Evolutionary conservation across 306 rosid species (phyloP), one percentile per base, ranked within the genome.

Genomic region (Pterocarpus santalinus): DNA sequence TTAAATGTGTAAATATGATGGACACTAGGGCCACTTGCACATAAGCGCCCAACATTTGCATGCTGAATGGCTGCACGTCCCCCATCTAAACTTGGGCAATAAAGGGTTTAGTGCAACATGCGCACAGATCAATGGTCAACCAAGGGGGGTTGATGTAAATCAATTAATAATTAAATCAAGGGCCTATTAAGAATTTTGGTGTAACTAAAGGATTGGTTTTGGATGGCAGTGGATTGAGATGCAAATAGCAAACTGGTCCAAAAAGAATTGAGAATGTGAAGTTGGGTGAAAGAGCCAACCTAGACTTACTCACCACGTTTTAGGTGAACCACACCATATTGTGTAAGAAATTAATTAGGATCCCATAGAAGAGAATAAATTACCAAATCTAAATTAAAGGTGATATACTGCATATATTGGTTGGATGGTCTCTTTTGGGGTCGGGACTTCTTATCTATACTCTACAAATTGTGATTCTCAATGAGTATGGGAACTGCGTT

Each of bases 221-320:
- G 80, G 57, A 33, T 11, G 34, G 41, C 3, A 38, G 41, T 6
- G 41, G 28, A 2, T 46, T 13, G 36, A 13, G 67, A 32, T 47
- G 71, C 80, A 75, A 62, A 34, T 62, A 28, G 39, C 6, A 46
- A 46, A 47, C 41, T 38, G 5, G 41, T 38, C 41, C 2, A 38
- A 38, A 38, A 38, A 38, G 41, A 38, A 6, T 38, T 38, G 41
- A 38, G 41, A 38, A 38, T 38, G 5, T 0, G 5, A 38, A 38
- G 70, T 15, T 17, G 22, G 33, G 15, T 32, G 72, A 68, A 61
- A 80, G 14, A 32, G 80, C 76, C 81, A 66, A 64, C 11, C 30
- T 43, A 60, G 84, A 77, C 87, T 55, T 57, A 43, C 75, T 65
- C 69, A 83, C 75, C 78, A 78, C 14, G 44, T 62, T 33, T 28